Evolutionary conservation across 805 yeast species (phyloP).

Genomic region (Starmerella scarabaei): DNA sequence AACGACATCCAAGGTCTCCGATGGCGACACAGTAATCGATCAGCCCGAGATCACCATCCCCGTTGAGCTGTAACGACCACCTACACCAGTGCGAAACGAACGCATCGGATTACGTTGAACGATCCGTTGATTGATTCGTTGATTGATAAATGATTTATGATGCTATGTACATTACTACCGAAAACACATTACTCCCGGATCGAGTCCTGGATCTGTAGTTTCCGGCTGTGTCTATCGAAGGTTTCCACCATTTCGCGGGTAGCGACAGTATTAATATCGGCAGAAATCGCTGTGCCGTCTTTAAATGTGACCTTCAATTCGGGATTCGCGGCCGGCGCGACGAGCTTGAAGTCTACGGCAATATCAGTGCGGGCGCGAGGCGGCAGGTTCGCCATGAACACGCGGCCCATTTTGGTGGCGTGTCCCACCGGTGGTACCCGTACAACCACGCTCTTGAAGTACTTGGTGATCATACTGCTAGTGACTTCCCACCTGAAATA

Average conservation of each 20-base stretch:
- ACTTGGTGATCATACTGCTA: slow-evolving; percentile 68
- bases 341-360: slow-evolving; percentile 49
- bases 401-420: slow-evolving; percentile 61
- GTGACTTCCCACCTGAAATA: not conserved
- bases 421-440: slow-evolving; percentile 33
- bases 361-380: slow-evolving; percentile 53
- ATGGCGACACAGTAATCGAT: no score
- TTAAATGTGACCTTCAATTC: slow-evolving; percentile 63
- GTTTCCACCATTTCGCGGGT: slow-evolving; percentile 51
- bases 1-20: no score
- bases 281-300: slow-evolving; percentile 59
- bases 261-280: slow-evolving; percentile 46
- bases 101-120: no score
- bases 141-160: no score
- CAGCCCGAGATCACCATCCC: no score
- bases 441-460: slow-evolving; percentile 63
- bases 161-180: no score
- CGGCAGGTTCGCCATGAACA: slow-evolving; percentile 69
- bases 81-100: no score
- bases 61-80: no score
- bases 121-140: no score
- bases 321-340: slow-evolving; percentile 39
- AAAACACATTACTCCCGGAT: slow-evolving; percentile 17
- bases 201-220: slow-evolving; percentile 53
- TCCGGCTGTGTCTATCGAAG: slow-evolving; percentile 74